A percentile compares a stretch with the other conserved stretches of the same genome.
Evolutionary conservation across 2,329 filamentous ascomycete genomes (phyloP).

Genomic region (Zymoseptoria brevis): DNA sequence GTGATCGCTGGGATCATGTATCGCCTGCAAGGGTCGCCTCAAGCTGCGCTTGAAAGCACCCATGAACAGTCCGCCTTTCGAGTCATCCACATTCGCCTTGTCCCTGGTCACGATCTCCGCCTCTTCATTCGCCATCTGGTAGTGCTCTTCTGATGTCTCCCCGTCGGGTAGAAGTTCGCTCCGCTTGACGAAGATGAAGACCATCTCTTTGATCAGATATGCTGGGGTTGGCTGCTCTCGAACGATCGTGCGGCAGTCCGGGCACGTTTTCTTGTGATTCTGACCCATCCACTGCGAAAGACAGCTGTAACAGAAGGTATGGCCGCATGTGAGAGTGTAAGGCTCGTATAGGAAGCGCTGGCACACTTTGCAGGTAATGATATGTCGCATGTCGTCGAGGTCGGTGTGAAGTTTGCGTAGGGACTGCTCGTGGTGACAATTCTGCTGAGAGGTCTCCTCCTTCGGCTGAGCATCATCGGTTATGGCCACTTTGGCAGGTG

Average conservation of each 20-base stretch:
- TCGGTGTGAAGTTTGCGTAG: conserved; percentile 35
- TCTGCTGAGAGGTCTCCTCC: neutral
- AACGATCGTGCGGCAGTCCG: conserved; percentile 56
- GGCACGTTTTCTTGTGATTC: conserved; percentile 58
- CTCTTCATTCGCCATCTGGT: conserved; percentile 50
- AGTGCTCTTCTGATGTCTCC: conserved; percentile 56
- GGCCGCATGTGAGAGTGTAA: conserved; percentile 59
- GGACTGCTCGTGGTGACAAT: conserved; percentile 19
- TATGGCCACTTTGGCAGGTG: neutral
- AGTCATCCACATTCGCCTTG: conserved; percentile 44
- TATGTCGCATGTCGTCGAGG: conserved; percentile 52
- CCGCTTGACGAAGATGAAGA: conserved; percentile 53
- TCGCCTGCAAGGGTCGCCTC: conserved; percentile 29
- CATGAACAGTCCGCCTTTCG: conserved; percentile 54
- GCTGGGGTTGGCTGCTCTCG: conserved; percentile 54
- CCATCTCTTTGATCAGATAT: conserved; percentile 58
- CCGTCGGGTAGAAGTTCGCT: conserved; percentile 54
- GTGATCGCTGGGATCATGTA: conserved; percentile 52
- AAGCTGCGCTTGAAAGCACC: conserved; percentile 45
- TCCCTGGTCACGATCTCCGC: conserved; percentile 52
- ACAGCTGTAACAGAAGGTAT: conserved; percentile 62
- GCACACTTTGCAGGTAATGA: conserved; percentile 62
- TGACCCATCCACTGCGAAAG: conserved; percentile 44
- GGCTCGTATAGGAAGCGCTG: conserved; percentile 62
- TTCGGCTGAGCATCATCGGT: neutral